phyloP scores from a whole-genome alignment of 345 rosid species.

The Camelina neglecta region DNA sequence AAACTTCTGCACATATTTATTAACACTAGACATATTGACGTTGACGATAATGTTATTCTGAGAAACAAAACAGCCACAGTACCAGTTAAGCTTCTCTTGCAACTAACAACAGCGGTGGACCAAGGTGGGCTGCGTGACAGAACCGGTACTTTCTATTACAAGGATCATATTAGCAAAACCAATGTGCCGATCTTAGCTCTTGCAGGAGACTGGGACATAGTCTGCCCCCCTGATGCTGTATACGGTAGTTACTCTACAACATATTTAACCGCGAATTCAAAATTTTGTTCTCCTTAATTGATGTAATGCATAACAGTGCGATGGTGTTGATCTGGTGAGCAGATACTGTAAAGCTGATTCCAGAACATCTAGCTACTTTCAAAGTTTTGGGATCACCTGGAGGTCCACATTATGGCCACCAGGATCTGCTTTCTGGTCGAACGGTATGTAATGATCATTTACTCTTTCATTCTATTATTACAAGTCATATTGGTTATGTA shows the following conservation, averaged over 20 bases:
- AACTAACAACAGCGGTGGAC: constrained; percentile 69
- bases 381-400: constrained; percentile 73
- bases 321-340: constrained; percentile 37
- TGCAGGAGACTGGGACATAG: constrained; percentile 76
- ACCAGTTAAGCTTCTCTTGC: constrained; percentile 74
- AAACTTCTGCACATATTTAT: background rate
- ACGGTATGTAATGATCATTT: constrained; percentile 50
- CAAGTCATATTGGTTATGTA: background rate
- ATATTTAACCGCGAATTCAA: background rate
- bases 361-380: constrained; percentile 58
- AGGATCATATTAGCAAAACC: constrained; percentile 68
- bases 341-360: constrained; percentile 82
- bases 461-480: background rate
- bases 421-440: constrained; percentile 73
- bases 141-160: constrained; percentile 67
- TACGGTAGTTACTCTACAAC: constrained; percentile 55
- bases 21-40: background rate
- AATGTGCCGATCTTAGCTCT: constrained; percentile 75
- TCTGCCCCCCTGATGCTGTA: constrained; percentile 88
- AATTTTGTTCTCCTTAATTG: background rate
- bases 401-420: constrained; percentile 88
- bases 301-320: background rate
- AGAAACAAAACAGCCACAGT: constrained; percentile 56
- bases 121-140: constrained; percentile 65
- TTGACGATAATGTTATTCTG: background rate